phyloP scores from a whole-genome alignment of 1,284 basidiomycete genomes.

The Moesziomyces parantarcticus region DNA sequence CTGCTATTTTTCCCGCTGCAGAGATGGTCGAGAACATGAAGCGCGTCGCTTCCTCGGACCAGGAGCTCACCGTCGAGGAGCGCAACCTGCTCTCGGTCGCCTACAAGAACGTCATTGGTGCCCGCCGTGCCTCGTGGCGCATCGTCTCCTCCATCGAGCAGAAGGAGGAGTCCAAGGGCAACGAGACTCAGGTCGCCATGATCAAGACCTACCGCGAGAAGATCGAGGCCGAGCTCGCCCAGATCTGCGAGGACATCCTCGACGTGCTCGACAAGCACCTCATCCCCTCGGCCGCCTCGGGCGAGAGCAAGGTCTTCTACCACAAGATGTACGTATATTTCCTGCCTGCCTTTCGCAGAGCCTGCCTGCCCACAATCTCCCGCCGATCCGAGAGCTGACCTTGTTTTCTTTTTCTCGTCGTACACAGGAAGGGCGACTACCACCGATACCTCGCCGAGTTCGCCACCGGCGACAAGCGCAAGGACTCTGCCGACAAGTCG shows the following conservation, averaged over 20 bases:
- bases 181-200: constrained; percentile 96
- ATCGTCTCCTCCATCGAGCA: constrained; percentile 99
- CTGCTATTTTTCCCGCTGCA: constrained; percentile 18
- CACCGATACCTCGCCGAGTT: constrained; percentile 99
- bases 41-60: constrained; percentile 67
- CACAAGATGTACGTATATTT: constrained; percentile 87
- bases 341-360: not conserved
- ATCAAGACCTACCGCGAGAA: constrained; percentile 98
- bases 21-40: constrained; percentile 69
- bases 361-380: too few species aligned
- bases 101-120: constrained; percentile 99
- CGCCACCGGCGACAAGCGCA: constrained; percentile 97
- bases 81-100: constrained; percentile 98
- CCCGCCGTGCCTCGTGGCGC: constrained; percentile 97
- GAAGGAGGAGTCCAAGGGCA: constrained; percentile 99
- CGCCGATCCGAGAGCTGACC: not conserved
- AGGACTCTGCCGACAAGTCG: constrained; percentile 97
- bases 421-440: constrained; percentile 97
- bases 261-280: constrained; percentile 99
- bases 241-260: constrained; percentile 99
- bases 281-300: constrained; percentile 95
- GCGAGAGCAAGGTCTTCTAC: constrained; percentile 99
- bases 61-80: constrained; percentile 95
- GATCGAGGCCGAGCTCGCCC: constrained; percentile 96
- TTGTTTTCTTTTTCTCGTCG: not conserved